phyloP scores from a whole-genome alignment of 192 early-diverging fungal species.

The Entophlyctis helioformis region DNA sequence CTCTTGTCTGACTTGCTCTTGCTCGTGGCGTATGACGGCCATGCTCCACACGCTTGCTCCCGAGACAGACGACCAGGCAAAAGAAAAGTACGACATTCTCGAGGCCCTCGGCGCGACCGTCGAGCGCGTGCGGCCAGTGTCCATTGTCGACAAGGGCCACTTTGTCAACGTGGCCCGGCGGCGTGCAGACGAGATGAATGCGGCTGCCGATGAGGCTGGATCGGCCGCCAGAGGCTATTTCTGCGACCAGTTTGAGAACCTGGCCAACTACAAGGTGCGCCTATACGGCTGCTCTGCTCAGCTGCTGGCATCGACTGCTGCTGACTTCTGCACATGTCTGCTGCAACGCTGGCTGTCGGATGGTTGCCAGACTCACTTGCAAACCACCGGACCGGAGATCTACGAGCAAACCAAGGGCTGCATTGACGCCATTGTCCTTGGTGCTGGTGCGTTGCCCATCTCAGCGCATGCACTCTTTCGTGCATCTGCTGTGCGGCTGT shows the following conservation, averaged over 20 bases:
- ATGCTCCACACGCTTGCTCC: too few relatives aligned
- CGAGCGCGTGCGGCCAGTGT: constrained; percentile 80
- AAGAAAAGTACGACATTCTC: constrained; percentile 79
- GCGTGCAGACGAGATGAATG: constrained; percentile 58
- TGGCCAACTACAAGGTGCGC: constrained; percentile 57
- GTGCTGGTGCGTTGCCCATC: constrained; percentile 66
- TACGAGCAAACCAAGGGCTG: constrained; percentile 52
- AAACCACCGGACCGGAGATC: constrained; percentile 85
- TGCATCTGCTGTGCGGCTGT: too few relatives aligned
- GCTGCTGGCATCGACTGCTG: background rate
- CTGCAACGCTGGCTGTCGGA: background rate
- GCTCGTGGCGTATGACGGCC: too few relatives aligned
- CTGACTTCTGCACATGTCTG: background rate
- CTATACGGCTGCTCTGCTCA: too few relatives aligned
- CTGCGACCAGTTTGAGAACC: constrained; percentile 95
- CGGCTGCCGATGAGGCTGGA: constrained; percentile 2
- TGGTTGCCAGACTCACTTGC: constrained; percentile 42
- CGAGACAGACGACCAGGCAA: constrained; percentile 65
- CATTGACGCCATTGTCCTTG: constrained; percentile 76
- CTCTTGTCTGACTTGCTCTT: too few relatives aligned
- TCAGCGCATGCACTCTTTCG: too few relatives aligned
- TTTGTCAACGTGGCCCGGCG: constrained; percentile 83
- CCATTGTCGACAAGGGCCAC: constrained; percentile 81
- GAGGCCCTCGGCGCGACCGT: constrained; percentile 75
- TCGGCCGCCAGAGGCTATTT: constrained; percentile 33